A percentile compares a stretch with the other conserved stretches of the same genome.
Evolutionary conservation across 1,139 yeast species (phyloP).

Genomic region (Saccharomyces hybrid): DNA sequence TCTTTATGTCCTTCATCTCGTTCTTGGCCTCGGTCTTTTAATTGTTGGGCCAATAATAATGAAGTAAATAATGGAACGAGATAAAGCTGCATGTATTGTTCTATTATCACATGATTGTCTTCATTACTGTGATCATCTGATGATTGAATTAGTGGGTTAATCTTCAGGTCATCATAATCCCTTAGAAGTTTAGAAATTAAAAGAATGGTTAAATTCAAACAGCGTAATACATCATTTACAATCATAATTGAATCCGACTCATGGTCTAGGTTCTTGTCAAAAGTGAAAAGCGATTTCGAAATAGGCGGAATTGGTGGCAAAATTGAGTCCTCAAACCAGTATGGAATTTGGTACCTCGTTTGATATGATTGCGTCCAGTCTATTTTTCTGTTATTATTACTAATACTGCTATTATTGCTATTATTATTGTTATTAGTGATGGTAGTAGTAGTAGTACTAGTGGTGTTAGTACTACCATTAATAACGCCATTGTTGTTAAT

Average conservation of each 20-base stretch:
- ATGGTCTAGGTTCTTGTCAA: slow-evolving; percentile 21
- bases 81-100: slow-evolving; percentile 26
- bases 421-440: neutral
- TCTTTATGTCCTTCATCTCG: slow-evolving; percentile 8
- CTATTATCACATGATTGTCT: neutral
- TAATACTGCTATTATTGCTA: neutral
- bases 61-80: slow-evolving; percentile 30
- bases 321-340: slow-evolving; percentile 22
- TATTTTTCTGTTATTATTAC: neutral
- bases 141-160: neutral
- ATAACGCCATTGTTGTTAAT: neutral
- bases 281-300: slow-evolving; percentile 32
- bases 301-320: slow-evolving; percentile 34
- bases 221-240: slow-evolving; percentile 10
- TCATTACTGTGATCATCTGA: neutral
- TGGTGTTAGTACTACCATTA: slow-evolving; percentile 3
- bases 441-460: neutral
- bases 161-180: slow-evolving; percentile 11
- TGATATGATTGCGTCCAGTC: neutral
- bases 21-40: slow-evolving; percentile 9
- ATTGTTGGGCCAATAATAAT: slow-evolving; percentile 28
- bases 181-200: neutral
- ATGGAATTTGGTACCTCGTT: slow-evolving; percentile 16
- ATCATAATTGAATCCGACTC: slow-evolving; percentile 3
- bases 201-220: slow-evolving; percentile 17